A percentile compares a stretch with the other conserved stretches of the same genome.
Evolutionary conservation across 2,329 filamentous ascomycete species (phyloP).

Genomic region (Cordyceps pruinosa): DNA sequence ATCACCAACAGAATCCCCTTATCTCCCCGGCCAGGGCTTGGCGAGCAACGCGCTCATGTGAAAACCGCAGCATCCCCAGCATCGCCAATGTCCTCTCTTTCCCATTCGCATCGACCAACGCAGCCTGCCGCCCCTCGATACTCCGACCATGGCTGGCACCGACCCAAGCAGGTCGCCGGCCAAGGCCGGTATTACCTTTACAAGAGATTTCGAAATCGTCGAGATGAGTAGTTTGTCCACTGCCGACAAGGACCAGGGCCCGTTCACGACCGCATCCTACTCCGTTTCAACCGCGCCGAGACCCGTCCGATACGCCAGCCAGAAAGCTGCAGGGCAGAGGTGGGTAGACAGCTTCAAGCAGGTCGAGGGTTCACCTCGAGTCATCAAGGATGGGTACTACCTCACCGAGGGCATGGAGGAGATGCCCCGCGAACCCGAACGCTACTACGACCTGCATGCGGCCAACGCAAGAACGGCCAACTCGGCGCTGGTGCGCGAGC

Average conservation of each 20-base stretch:
- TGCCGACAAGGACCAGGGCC: conserved; percentile 1
- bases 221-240: conserved; percentile 10
- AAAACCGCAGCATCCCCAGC: not conserved
- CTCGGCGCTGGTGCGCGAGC: conserved; percentile 10
- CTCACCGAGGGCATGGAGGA: conserved; percentile 7
- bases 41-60: not conserved
- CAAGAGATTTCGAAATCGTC: conserved; percentile 9
- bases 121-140: not conserved
- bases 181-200: conserved; percentile 11
- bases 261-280: conserved; percentile 3
- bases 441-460: conserved; percentile 6
- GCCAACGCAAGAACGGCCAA: conserved; percentile 10
- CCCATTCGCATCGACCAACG: not conserved
- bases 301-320: conserved; percentile 8
- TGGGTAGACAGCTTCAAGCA: conserved; percentile 13
- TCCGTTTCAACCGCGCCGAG: conserved; percentile 7
- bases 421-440: conserved; percentile 3
- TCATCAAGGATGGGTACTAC: conserved; percentile 10
- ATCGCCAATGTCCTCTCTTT: not conserved
- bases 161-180: conserved; percentile 4
- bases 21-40: not conserved
- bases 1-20: not conserved
- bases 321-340: conserved; percentile 3
- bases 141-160: not conserved
- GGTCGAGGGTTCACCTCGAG: not conserved